Base-by-base conservation (phyloP, 371 early-diverging fungal genomes). In the Rhizomucor pusillus region DNA sequence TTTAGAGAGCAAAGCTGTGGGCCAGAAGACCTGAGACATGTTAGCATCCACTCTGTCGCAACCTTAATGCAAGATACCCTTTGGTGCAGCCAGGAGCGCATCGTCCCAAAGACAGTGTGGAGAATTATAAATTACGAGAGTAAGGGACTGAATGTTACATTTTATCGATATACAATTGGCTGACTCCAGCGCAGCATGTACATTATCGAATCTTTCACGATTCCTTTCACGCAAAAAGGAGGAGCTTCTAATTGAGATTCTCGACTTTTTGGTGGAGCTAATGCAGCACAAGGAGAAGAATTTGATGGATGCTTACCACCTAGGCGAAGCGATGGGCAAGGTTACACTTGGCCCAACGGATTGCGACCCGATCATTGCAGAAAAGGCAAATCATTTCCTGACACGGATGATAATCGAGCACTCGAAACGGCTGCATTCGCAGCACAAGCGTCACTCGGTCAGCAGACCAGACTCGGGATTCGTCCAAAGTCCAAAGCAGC, bases 291-390 rank as follows among this genome's bases (percentile, higher is more conserved):
- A 77, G 55, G 53, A 51, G 33, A 50, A 62, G 13, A 77, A 77
- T 47, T 39, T 65, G 23, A 71, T 73, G 69, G 60, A 66, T 49
- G 71, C 74, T 20, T 71, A 69, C 39, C 63, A 62, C 39, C 37
- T 76, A 20, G 77, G 77, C 18, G 77, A 76, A 47, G 71, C 77
- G 5, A 63, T 76, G 61, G 73, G 77, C 35, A 76, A 76, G 46
- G 77, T 67, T 5, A 67, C 71, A 0, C 56, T 77, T 11, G 77
- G 74, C 0, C 68, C 77, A 16, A 60, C 67, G 9, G 69, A 71
- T 13, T 77, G 77, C 40, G 66, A 63, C 20, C 67, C 69, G 1
- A 68, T 76, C 43, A 71, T 73, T 51, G 53, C 67, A 3, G 77
- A 73, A 49, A 73, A 71, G 36, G 71, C 71, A 7, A 65, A 67